Evolutionary conservation across 345 rosid species (phyloP), one percentile per base, ranked within the genome.

Genomic region (Geranium rotundifolium): DNA sequence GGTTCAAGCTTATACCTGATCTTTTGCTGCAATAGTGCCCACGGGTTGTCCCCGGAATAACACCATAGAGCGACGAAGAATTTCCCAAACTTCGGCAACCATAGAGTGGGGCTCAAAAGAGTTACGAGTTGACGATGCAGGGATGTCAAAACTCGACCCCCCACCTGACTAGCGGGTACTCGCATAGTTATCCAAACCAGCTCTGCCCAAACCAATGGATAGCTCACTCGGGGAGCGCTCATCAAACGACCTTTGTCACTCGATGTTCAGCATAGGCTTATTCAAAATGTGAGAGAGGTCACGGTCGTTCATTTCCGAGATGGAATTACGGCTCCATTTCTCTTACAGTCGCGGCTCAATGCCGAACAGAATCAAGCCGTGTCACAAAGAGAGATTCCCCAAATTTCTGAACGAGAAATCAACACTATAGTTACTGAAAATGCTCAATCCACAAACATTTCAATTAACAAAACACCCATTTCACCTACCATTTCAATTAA

Each of bases 201-300:
- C 85, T 54, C 85, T 78, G 3, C 71, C 18, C 55, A 89, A 67
- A 63, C 89, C 96, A 59, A 78, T 80, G 0, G 98, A 91, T 57
- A 91, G 82, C 70, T 91, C 98, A n/a, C 96, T 85, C 6, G 89
- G 63, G 3, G 98, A 91, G 69, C 98, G 85, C 80, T 91, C 98
- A 13, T 91, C 96, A 57, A 86, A 91, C 0, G 98, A 91, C 73
- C 96, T 84, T 77, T 91, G 75, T 77, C 98, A 77, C 71, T 91
- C 96, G 6, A 91, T 91, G 74, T 87, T 89, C 64, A 91, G 78
- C 80, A 72, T 82, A 0, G 98, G 96, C 83, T 79, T 89, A 68
- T 89, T 89, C 14, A 87, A 88, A 4, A 90, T 85, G 67, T 90
- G 86, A 12, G 91, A 77, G 37, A 91, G 79, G 71, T 89, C 96